Base-by-base conservation (phyloP, 2,329 filamentous ascomycete genomes). In the Fusarium transvaalense region DNA sequence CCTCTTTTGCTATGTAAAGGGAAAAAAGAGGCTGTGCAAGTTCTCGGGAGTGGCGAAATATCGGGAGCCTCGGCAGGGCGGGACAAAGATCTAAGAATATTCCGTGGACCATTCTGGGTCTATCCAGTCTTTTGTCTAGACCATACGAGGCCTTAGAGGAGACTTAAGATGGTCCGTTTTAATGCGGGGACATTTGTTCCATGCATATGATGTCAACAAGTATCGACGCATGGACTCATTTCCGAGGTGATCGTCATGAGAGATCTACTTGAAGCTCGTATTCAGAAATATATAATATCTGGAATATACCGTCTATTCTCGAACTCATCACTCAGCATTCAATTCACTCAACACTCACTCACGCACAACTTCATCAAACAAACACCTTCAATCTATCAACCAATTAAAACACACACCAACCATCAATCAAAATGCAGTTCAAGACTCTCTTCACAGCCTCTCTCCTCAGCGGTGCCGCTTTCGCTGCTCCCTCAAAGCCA, bases 391-490 rank as follows among this genome's bases (percentile, higher is more conserved):
- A 34, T 25, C 12, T 9, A 15, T 27, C 13, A 53, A 34, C 2
- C 47, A 42, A 29, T 13, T 3, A 17, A 27, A n/a, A n/a, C n/a
- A n/a, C n/a, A 29, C 12, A 53, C 6, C 15, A 59, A 37, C 50
- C 34, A 39, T 12, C 27, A 29, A 29, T 9, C 61, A 74, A 37
- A 37, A 74, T 74, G 71, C 71, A 74, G 53, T 64, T 74, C 65
- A 74, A 74, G 71, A 60, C 61, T 54, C 57, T 74, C n/a, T 37
- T 73, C 55, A 43, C 65, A 17, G 53, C 66, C 15, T 68, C 65
- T 34, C 45, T 63, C 43, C 45, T 66, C 39, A 52, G 54, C 58
- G 64, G 63, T 34, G 34, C 69, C 14, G 53, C 60, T 10, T 61
- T 35, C 25, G 71, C 71, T 4, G 71, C 56, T 12, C 61, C 42